phyloP scores from a whole-genome alignment of 305 asterid genomes.

The Fraxinus albicans region DNA sequence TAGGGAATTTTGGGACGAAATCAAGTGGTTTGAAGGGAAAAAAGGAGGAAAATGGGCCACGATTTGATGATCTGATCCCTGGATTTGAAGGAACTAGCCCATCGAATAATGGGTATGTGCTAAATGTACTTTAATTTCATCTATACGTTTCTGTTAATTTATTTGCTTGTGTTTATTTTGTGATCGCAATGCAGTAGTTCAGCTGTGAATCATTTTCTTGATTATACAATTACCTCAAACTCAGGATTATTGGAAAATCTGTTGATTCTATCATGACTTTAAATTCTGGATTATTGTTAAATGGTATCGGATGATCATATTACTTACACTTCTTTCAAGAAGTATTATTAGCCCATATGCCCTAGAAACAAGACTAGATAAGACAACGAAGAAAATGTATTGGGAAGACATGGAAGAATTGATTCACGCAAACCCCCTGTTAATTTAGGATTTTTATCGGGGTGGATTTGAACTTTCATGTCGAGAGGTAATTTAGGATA shows the following conservation, averaged over 20 bases:
- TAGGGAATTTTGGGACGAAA: conserved; percentile 46
- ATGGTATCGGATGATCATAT: neutral
- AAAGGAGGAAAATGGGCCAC: conserved; percentile 33
- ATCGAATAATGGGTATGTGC: conserved; percentile 35
- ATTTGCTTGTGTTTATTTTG: neutral
- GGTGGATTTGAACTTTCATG: neutral
- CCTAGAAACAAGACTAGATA: neutral
- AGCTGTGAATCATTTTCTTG: neutral
- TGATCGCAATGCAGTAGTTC: neutral
- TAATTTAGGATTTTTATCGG: neutral
- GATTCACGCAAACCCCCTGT: neutral
- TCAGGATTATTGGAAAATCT: neutral
- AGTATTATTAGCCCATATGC: neutral
- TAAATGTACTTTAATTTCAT: conserved; percentile 19
- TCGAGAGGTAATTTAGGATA: neutral
- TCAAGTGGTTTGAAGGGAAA: conserved; percentile 21
- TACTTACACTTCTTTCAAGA: neutral
- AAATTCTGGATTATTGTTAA: neutral
- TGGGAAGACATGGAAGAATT: neutral
- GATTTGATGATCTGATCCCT: conserved; percentile 52
- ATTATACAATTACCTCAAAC: neutral
- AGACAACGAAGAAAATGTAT: neutral
- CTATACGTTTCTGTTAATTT: neutral
- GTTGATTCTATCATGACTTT: neutral
- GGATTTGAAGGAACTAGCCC: conserved; percentile 50